These are phyloP conservation scores for Candida bentonensis DNA, from an alignment of 805 yeast species.

Conservation along the genomic window DNA sequence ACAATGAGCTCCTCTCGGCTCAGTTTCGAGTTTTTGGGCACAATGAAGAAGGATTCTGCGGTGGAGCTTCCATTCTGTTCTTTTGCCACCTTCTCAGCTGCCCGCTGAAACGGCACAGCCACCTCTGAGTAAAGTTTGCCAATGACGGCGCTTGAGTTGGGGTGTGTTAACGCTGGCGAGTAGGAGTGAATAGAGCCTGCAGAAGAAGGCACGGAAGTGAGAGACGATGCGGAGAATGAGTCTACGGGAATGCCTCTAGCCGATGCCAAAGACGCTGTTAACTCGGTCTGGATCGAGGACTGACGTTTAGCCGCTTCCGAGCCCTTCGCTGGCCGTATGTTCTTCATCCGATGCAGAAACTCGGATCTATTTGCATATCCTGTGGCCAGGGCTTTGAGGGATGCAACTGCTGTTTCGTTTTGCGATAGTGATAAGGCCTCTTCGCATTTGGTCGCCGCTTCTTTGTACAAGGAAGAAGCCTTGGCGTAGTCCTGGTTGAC, in stretches of 20 bases:
- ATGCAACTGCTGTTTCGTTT: slow-evolving; percentile 19
- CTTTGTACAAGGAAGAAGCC: slow-evolving; percentile 27
- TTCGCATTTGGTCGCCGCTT: slow-evolving; percentile 24
- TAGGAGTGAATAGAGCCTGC: slow-evolving; percentile 8
- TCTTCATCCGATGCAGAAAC: slow-evolving; percentile 14
- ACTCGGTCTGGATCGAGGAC: slow-evolving; percentile 7
- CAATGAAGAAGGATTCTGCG: slow-evolving; percentile 22
- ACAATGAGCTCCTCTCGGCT: slow-evolving; percentile 20
- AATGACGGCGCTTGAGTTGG: not conserved
- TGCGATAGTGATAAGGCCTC: slow-evolving; percentile 15
- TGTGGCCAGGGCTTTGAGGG: slow-evolving; percentile 19
- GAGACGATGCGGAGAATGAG: slow-evolving; percentile 3
- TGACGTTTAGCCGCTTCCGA: slow-evolving; percentile 5
- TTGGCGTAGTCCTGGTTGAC: slow-evolving; percentile 28
- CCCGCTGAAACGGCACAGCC: slow-evolving; percentile 5
- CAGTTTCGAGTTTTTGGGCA: slow-evolving; percentile 18
- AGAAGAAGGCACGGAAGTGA: not conserved
- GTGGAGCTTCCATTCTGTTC: slow-evolving; percentile 8
- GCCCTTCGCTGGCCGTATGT: slow-evolving; percentile 3
- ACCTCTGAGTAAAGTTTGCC: not conserved
- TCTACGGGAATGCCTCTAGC: slow-evolving; percentile 15
- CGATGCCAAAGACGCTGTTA: slow-evolving; percentile 14
- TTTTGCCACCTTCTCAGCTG: slow-evolving; percentile 8
- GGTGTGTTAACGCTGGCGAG: slow-evolving; percentile 8
- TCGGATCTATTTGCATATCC: slow-evolving; percentile 20